These are phyloP conservation scores for Hygrocybe punicea DNA, from an alignment of 768 basidiomycete genomes.

Conservation along the genomic window DNA sequence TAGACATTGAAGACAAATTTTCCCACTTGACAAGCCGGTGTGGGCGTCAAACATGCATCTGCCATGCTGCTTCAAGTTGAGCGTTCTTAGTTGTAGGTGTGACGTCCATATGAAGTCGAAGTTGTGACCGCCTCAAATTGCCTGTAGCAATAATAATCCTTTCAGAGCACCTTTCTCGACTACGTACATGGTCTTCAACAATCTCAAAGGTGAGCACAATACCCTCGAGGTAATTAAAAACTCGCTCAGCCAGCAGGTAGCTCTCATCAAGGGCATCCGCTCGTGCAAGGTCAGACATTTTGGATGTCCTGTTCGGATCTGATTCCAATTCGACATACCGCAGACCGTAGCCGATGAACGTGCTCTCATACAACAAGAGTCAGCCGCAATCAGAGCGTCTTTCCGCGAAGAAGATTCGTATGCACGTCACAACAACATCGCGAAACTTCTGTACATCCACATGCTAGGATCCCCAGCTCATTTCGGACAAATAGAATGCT, in stretches of 20 bases:
- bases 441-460: conserved; percentile 96
- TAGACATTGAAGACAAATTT: neutral
- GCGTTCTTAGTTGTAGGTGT: too few species aligned
- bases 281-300: conserved; percentile 77
- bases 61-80: too few species aligned
- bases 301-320: conserved; percentile 15
- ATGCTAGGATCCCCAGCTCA: conserved; percentile 99
- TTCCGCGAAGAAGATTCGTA: conserved; percentile 97
- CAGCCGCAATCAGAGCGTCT: conserved; percentile 92
- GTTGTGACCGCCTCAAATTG: too few species aligned
- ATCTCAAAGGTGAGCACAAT: conserved; percentile 67
- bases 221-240: neutral
- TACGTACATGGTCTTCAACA: conserved; percentile 68
- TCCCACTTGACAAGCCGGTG: too few species aligned
- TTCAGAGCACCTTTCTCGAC: neutral
- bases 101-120: too few species aligned
- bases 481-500: conserved; percentile 97
- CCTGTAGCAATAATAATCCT: too few species aligned
- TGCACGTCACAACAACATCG: conserved; percentile 94
- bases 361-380: conserved; percentile 93
- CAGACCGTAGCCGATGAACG: conserved; percentile 99
- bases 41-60: neutral
- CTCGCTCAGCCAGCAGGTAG: conserved; percentile 43
- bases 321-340: conserved; percentile 20
- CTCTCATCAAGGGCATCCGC: conserved; percentile 96